phyloP scores from a whole-genome alignment of 1,284 basidiomycete species.

The Bjerkandera adusta region DNA sequence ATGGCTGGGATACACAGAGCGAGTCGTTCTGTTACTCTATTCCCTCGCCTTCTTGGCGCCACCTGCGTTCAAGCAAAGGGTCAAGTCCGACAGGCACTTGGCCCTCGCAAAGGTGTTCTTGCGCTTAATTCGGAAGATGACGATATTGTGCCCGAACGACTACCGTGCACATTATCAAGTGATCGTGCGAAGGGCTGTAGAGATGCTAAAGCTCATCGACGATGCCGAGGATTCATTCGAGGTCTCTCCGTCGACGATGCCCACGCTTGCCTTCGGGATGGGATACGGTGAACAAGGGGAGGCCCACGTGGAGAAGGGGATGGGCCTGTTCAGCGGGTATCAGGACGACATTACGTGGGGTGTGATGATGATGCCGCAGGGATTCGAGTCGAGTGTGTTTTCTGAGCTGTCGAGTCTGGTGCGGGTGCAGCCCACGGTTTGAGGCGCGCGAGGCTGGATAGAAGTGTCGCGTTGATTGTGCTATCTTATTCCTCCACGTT shows the following conservation, averaged over 20 bases:
- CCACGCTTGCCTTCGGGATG: conserved; percentile 70
- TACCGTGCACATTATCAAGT: conserved; percentile 55
- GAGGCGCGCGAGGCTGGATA: too few relatives aligned
- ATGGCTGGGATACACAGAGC: conserved; percentile 82
- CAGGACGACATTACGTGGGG: conserved; percentile 65
- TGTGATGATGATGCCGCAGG: conserved; percentile 61
- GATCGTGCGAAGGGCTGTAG: conserved; percentile 74
- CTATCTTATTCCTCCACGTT: too few relatives aligned
- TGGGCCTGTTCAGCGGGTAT: conserved; percentile 73
- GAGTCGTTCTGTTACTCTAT: conserved; percentile 79
- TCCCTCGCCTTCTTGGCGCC: conserved; percentile 84
- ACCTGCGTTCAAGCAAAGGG: conserved; percentile 63
- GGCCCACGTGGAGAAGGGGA: conserved; percentile 60
- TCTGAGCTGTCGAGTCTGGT: conserved; percentile 73
- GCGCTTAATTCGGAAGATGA: conserved; percentile 61
- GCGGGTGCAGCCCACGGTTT: conserved; percentile 41
- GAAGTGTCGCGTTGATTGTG: too few relatives aligned
- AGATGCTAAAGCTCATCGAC: conserved; percentile 84
- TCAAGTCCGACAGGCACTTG: conserved; percentile 60
- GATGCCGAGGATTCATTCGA: conserved; percentile 77
- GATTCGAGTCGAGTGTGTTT: conserved; percentile 72
- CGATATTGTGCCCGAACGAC: conserved; percentile 45
- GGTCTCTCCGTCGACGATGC: conserved; percentile 49
- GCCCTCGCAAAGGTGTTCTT: conserved; percentile 64
- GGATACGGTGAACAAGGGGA: conserved; percentile 76